A percentile compares a stretch with the other conserved stretches of the same genome.
phyloP scores from a whole-genome alignment of 305 asterid species.

The Coffea humblotiana region DNA sequence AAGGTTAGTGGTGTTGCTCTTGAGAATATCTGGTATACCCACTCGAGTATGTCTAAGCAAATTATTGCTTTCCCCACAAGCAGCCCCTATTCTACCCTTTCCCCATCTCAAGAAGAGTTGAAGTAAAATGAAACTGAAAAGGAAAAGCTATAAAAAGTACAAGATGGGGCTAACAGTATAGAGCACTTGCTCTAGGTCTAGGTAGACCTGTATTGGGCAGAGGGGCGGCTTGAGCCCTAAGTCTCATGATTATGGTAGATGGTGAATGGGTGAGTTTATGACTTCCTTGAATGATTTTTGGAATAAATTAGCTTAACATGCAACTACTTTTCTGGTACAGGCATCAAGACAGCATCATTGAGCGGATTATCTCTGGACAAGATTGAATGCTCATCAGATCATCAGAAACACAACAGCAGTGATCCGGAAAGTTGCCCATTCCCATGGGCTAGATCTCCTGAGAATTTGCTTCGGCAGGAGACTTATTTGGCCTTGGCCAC shows the following conservation, averaged over 20 bases:
- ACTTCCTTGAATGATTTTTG: not conserved
- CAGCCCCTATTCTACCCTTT: not conserved
- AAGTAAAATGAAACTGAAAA: not conserved
- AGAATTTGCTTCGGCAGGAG: slow-evolving; percentile 77
- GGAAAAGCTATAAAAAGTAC: not conserved
- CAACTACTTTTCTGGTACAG: slow-evolving; percentile 33
- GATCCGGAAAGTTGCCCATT: slow-evolving; percentile 78
- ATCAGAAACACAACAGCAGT: slow-evolving; percentile 28
- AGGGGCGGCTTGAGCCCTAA: not conserved
- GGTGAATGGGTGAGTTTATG: not conserved
- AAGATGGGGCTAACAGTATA: not conserved
- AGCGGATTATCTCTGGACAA: slow-evolving; percentile 46
- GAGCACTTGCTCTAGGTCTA: not conserved
- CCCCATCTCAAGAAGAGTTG: not conserved
- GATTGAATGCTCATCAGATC: slow-evolving; percentile 53
- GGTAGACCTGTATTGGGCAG: not conserved
- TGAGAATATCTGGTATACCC: not conserved
- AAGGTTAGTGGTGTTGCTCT: not conserved
- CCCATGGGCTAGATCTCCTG: slow-evolving; percentile 93
- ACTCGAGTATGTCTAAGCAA: not conserved
- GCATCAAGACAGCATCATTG: slow-evolving; percentile 41
- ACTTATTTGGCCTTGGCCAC: slow-evolving; percentile 86
- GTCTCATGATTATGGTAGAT: not conserved
- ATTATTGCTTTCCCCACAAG: not conserved
- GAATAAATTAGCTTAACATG: not conserved